Conservation (phyloP, 768 basidiomycete genomes). For the Mycena kentingensis region DNA sequence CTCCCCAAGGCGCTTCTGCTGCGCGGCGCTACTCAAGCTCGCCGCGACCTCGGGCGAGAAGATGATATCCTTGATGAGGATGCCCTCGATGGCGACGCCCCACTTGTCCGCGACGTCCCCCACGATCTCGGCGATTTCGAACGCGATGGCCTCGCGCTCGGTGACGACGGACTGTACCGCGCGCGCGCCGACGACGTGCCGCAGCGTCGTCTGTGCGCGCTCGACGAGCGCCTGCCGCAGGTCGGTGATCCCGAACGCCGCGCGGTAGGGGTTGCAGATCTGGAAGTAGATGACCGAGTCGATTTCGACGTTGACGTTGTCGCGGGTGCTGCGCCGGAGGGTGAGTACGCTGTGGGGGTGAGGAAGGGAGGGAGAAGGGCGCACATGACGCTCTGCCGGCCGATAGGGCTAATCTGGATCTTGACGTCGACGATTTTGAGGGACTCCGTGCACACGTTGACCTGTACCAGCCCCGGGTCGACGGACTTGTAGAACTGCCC, state of each 20-base stretch:
- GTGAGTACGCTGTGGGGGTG: background rate
- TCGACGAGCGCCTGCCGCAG: constrained; percentile 83
- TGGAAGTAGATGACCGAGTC: constrained; percentile 95
- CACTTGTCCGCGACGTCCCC: constrained; percentile 91
- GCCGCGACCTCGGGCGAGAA: constrained; percentile 90
- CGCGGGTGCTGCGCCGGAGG: constrained; percentile 73
- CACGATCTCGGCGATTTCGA: constrained; percentile 96
- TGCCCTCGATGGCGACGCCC: constrained; percentile 96
- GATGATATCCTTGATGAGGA: constrained; percentile 93
- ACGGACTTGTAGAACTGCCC: constrained; percentile 97
- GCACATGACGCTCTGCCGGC: constrained; percentile 82
- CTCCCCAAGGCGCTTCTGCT: constrained; percentile 96
- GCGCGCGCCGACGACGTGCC: constrained; percentile 95
- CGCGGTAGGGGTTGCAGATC: constrained; percentile 86
- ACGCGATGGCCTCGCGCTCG: constrained; percentile 94
- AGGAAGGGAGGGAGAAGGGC: constrained; percentile 15
- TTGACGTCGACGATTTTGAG: constrained; percentile 91
- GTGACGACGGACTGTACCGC: constrained; percentile 96
- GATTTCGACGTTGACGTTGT: constrained; percentile 95
- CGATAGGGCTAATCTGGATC: constrained; percentile 90
- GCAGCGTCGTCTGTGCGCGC: constrained; percentile 90
- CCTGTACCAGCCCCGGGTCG: constrained; percentile 87
- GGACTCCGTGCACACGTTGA: constrained; percentile 93
- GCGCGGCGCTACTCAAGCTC: constrained; percentile 91
- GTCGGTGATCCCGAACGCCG: constrained; percentile 91